Base-by-base conservation (phyloP, 805 yeast genomes). In the Candida xiaguanensis region DNA sequence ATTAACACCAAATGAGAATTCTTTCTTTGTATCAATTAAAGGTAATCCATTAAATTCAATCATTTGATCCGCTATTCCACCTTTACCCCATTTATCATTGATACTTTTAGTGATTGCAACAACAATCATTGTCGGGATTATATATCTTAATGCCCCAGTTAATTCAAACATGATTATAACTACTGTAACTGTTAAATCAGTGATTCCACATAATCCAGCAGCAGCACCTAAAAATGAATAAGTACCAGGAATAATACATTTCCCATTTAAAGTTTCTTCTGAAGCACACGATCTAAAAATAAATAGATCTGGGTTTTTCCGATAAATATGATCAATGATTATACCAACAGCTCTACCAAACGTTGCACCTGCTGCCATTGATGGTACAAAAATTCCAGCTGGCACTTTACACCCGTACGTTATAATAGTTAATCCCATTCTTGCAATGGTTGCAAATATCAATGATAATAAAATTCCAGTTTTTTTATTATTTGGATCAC, bases 181-280 rank as follows among this genome's bases (percentile, higher is more conserved):
- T 15, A 91, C 97, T 0, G 98, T 82, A 8, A 93, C 82, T 0
- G 96, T 87, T 44, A 93, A 67, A 54, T 91, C 90, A 18, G 97
- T 93, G 25, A 93, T 91, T 2, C 99, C 99, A 58, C 95, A 80
- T 32, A 93, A 70, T 0, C 96, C 85, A 3, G 97, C 95, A 0
- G 91, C 98, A 0, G 99, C 97, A 3, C 99, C 99, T 20, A 93
- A 66, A 47, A 91, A 85, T 0, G 99, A 96, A 59, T 91, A 93
- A 0, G 96, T 85, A 0, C 98, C 99, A 0, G 97, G 93, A 8
- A 89, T 86, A 24, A 93, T 80, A 50, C 95, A 87, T 1, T 55
- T 58, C 0, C 58, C 63, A 18, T 31, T 25, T n/a, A 24, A 34
- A 3, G 32, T 35, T 14, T 35, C 38, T n/a, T 45, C 52, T 16